Conservation (phyloP, 257 asterid species). For the Solanum neorickii region DNA sequence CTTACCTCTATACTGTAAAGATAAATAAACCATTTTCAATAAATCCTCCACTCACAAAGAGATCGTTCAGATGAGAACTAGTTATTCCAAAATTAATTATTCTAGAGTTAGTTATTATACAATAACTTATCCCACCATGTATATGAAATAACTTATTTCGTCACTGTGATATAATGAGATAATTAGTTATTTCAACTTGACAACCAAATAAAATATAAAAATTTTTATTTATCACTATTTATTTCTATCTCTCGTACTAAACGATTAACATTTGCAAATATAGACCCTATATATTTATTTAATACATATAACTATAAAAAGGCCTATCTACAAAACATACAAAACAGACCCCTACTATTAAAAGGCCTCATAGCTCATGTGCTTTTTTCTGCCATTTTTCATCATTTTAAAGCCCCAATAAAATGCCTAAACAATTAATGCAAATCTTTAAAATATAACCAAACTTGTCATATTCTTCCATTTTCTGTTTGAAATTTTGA, state of each 20-base stretch:
- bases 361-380: not conserved
- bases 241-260: too few species aligned
- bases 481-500: not conserved
- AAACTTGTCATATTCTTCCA: not conserved
- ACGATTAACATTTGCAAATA: not conserved
- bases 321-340: not conserved
- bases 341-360: not conserved
- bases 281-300: not conserved
- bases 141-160: too few species aligned
- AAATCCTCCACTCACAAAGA: not conserved
- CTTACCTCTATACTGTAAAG: not conserved
- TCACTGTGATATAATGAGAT: too few species aligned
- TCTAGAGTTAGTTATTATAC: too few species aligned
- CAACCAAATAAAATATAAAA: too few species aligned
- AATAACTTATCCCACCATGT: too few species aligned
- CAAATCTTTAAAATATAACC: not conserved
- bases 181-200: too few species aligned
- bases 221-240: too few species aligned
- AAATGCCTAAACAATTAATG: not conserved
- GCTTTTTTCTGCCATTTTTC: not conserved
- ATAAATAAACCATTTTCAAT: too few species aligned
- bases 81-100: too few species aligned
- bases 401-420: not conserved
- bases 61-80: too few species aligned
- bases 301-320: not conserved